Base-by-base conservation (phyloP, 2,329 filamentous ascomycete species). In the Neonectria faginata region DNA sequence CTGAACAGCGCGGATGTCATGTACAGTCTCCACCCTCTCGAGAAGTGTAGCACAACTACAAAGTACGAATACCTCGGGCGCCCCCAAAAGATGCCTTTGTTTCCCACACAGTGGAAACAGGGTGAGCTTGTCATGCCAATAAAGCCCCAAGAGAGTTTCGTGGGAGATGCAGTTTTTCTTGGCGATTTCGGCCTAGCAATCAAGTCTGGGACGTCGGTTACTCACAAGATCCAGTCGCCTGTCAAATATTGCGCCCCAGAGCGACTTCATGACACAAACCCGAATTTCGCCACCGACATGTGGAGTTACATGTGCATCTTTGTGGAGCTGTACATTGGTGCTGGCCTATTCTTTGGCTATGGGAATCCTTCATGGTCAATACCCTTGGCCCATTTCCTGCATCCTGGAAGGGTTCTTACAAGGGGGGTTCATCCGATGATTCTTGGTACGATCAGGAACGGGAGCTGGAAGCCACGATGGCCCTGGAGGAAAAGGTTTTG, bases 241-340 rank as follows among this genome's bases (percentile, higher is more conserved):
- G 44, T 62, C 27, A 59, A 27, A 5, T 69, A 64, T 44, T 67
- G 65, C 52, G 65, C 65, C 25, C 67, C 60, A 9, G 67, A 69
- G 57, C 62, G 57, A 44, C n/a, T 64, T n/a, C 65, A 69, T 31
- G 53, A 39, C 22, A 14, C 10, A 5, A 33, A 53, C 42, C 62
- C 56, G 25, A 69, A 44, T 31, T 66, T 62, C 33, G 60, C 65
- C 10, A 56, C 59, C n/a, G 65, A 67, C 45, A 66, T 66, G 25
- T 68, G 63, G 62, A 68, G 63, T 48, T 68, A 64, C 20, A 63
- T 66, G 31, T 68, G 60, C 41, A 48, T 65, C 18, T 66, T 68
- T 59, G 42, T 50, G 5, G 59, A 68, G 52, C 39, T 66, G 27
- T 68, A 66, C 41, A 27, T 47, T 18, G 50, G 56, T 8, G 29